These are phyloP conservation scores for Saccharum hybrid DNA, from an alignment of 202 grass and related monocot genomes.

Conservation along the genomic window DNA sequence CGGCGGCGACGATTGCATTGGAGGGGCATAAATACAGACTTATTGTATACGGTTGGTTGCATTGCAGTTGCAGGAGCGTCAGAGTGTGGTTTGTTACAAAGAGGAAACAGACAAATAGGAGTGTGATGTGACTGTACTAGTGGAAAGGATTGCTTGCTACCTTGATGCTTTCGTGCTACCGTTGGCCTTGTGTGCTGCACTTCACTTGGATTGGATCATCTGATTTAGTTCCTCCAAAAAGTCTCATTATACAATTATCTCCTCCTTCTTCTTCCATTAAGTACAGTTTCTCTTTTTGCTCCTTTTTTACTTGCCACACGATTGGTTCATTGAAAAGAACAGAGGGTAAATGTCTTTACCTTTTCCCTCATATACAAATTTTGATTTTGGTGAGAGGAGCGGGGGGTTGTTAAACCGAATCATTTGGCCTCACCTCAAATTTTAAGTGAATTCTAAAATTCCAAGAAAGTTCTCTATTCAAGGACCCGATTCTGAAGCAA, in stretches of 20 bases:
- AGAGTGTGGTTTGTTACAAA: conserved; percentile 1
- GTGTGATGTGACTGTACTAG: conserved; percentile 12
- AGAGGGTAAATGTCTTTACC: no score
- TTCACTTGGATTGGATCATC: not conserved
- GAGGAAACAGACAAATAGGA: not conserved
- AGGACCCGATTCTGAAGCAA: not conserved
- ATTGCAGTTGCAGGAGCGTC: not conserved
- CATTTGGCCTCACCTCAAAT: not conserved
- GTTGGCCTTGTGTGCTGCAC: not conserved
- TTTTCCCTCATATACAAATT: not conserved
- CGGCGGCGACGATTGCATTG: no score
- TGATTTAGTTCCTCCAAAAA: not conserved
- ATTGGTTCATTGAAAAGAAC: not conserved
- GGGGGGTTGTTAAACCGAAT: not conserved
- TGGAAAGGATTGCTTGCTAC: not conserved
- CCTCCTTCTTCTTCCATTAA: not conserved
- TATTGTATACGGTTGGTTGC: not conserved
- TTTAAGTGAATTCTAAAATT: not conserved
- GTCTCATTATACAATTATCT: not conserved
- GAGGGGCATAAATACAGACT: no score
- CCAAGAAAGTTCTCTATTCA: not conserved
- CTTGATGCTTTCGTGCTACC: not conserved
- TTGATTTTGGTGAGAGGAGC: not conserved
- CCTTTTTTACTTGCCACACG: not conserved
- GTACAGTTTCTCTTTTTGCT: not conserved